These are phyloP conservation scores for Candida pseudofarinosa DNA, from an alignment of 805 yeast genomes.

Conservation along the genomic window DNA sequence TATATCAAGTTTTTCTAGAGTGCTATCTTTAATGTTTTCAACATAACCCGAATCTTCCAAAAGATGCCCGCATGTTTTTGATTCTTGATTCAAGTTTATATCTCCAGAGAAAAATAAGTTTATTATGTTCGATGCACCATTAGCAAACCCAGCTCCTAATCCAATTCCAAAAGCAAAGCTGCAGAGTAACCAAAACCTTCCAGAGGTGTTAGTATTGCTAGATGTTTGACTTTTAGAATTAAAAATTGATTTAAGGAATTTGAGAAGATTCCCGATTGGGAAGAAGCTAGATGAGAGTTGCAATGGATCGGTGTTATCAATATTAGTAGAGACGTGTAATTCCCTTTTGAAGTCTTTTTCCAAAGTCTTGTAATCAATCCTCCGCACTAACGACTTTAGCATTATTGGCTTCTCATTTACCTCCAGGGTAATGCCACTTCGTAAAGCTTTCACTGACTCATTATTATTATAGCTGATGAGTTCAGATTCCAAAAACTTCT, in stretches of 20 bases:
- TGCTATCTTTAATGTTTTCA: too few relatives aligned
- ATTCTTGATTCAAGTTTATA: background rate
- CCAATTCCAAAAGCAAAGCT: slow-evolving; percentile 37
- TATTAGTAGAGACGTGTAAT: slow-evolving; percentile 20
- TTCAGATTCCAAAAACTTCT: slow-evolving; percentile 25
- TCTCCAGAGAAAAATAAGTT: background rate
- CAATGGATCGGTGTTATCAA: slow-evolving; percentile 24
- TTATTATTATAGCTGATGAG: slow-evolving; percentile 3
- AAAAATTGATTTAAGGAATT: slow-evolving; percentile 2
- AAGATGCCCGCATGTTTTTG: background rate
- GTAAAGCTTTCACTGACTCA: background rate
- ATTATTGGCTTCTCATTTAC: slow-evolving; percentile 1
- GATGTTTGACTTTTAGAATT: background rate
- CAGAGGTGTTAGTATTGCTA: background rate
- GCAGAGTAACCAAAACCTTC: slow-evolving; percentile 22
- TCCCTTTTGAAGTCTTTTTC: slow-evolving; percentile 28
- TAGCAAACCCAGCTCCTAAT: slow-evolving; percentile 28
- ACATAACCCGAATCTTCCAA: background rate
- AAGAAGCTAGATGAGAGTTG: slow-evolving; percentile 23
- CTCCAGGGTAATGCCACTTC: background rate
- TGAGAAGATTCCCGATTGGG: background rate
- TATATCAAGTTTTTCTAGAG: background rate
- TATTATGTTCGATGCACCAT: slow-evolving; percentile 14
- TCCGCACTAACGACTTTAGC: slow-evolving; percentile 7
- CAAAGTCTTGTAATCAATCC: slow-evolving; percentile 23